phyloP scores from a whole-genome alignment of 192 early-diverging fungal genomes.

The Obelidium mucronatum region DNA sequence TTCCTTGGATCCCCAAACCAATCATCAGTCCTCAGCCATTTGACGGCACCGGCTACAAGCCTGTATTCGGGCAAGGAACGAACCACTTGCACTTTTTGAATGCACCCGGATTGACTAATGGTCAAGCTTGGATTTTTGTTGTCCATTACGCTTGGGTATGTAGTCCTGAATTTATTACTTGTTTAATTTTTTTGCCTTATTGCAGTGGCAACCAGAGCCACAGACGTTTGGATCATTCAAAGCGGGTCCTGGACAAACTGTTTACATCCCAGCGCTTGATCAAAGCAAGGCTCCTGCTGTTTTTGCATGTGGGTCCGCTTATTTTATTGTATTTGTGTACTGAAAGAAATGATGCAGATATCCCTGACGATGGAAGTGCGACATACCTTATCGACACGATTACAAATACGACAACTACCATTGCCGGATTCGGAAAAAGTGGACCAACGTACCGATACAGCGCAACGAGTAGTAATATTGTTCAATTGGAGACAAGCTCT shows the following conservation, averaged over 20 bases:
- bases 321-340: neutral
- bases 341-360: neutral
- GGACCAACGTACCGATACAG: slow-evolving; percentile 9
- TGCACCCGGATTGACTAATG: slow-evolving; percentile 13
- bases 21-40: slow-evolving; percentile 21
- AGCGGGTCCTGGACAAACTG: slow-evolving; percentile 3
- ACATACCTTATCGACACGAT: slow-evolving; percentile 17
- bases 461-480: neutral
- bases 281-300: slow-evolving; percentile 3
- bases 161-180: neutral
- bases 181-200: neutral
- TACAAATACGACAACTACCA: slow-evolving; percentile 14
- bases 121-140: slow-evolving; percentile 29
- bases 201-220: slow-evolving; percentile 16
- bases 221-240: slow-evolving; percentile 4
- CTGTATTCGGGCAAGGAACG: slow-evolving; percentile 30
- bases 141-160: slow-evolving; percentile 34
- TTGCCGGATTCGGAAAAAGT: slow-evolving; percentile 12
- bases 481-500: slow-evolving; percentile 4
- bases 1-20: neutral
- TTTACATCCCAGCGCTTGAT: slow-evolving; percentile 7
- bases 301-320: too few relatives aligned
- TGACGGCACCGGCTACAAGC: slow-evolving; percentile 17
- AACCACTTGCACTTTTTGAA: slow-evolving; percentile 40
- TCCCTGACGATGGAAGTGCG: slow-evolving; percentile 29